Evolutionary conservation across 2,329 filamentous ascomycete genomes (phyloP), one percentile per base, ranked within the genome.

Genomic region (Dendrostoma leiphaemia): DNA sequence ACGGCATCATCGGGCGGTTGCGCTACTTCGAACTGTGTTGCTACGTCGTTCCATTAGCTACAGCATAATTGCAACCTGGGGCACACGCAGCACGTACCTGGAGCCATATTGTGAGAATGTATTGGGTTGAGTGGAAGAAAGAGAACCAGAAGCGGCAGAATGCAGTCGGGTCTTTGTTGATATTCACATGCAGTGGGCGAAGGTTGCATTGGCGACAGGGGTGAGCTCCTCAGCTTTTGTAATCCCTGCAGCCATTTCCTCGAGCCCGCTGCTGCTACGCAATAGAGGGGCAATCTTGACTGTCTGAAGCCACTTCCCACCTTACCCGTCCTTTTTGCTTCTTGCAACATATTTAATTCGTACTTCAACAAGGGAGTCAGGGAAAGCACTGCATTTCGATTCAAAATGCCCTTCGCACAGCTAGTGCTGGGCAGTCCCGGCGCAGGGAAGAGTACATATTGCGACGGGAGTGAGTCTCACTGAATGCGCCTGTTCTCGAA

Each of bases 361-460:
- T n/a, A n/a, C n/a, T 32, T 32, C 29, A 32, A 12, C 4, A n/a
- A 35, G 32, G 24, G 24, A 55, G 38, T 35, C 13, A 48, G 28
- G 17, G 32, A 37, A 40, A 38, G 28, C 6, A 28, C 31, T 21
- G 46, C 24, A 32, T 51, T 19, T 26, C 24, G 34, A 34, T 19
- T 23, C 60, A 64, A 64, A 26, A 85, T 85, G 82, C 80, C 82
- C 47, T 85, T 85, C 65, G 82, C 79, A 56, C 89, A 96, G 74
- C 85, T 97, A 40, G 85, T 96, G 34, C 85, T 96, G 64, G 94
- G 94, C n/a, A 93, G 92, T 62, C 94, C 94, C 6, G 94, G 94
- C 65, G 86, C 91, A 28, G 94, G 94, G 58, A 99, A 99, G 76
- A 97, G 91, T 61, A 99, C 94, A 7, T 97, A 96, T 70, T 97